Evolutionary conservation across 2,329 filamentous ascomycete genomes (phyloP), one percentile per base, ranked within the genome.

Genomic region (Massarina eburnea): DNA sequence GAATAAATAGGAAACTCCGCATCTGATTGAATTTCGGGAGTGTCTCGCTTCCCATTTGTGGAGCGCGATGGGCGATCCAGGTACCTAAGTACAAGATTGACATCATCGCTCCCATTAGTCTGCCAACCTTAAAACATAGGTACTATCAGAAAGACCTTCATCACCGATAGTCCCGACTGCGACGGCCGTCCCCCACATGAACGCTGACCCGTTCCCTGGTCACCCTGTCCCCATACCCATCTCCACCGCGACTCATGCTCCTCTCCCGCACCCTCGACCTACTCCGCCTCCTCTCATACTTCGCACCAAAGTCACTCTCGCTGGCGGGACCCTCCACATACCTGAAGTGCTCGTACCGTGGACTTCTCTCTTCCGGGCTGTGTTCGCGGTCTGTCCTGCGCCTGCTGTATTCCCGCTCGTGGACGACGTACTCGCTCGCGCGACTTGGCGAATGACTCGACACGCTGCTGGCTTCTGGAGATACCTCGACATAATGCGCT

Each of bases 401-500:
- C n/a, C 73, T 62, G 41, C 73, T 47, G 12, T 71, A 66, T 53
- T 76, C 73, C 36, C 67, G 62, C 64, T 77, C 75, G 19, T 71
- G 68, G 36, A 73, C 58, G 29, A 73, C 70, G 54, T 74, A 75
- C 27, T 71, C 68, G 54, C 60, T 63, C 64, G 43, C 56, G 57
- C 44, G 59, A 62, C 35, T 38, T 10, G 35, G 35, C 6, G 35
- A 38, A 24, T 38, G 35, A 15, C 35, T 38, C 10, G 19, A n/a
- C 14, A 24, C 20, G n/a, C 19, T 24, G 14, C 35, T 38, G 10
- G 19, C 66, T 8, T 66, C 61, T 22, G 68, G 69, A 15, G 67
- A 67, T 30, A 77, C 75, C 55, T 77, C 71, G 40, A 77, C 73
- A 43, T 75, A 75, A 51, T 76, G 72, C 39, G 63, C 54, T 21